These are phyloP conservation scores for Tilletia setariae DNA, from an alignment of 1,284 basidiomycete species.

Conservation along the genomic window DNA sequence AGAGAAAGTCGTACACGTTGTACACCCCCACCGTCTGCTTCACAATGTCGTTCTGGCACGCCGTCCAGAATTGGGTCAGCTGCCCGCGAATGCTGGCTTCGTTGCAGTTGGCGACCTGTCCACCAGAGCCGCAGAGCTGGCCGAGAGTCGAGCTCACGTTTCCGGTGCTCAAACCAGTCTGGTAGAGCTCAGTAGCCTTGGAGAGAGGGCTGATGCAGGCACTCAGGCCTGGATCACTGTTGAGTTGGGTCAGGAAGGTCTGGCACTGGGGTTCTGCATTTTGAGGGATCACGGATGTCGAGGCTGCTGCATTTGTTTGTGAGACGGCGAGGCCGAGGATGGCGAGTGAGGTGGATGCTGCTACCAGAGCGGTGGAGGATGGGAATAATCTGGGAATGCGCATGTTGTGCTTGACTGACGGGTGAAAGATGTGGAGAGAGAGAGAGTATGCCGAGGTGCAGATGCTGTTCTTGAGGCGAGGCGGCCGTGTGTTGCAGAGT, in stretches of 20 bases:
- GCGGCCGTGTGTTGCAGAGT: too few species aligned
- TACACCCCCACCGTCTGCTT: constrained; percentile 18
- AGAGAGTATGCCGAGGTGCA: too few species aligned
- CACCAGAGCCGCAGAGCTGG: background rate
- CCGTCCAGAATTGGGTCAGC: background rate
- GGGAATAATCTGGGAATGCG: too few species aligned
- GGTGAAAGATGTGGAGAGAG: too few species aligned
- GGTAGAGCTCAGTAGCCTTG: background rate
- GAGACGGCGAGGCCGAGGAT: too few species aligned
- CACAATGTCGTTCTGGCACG: constrained; percentile 3
- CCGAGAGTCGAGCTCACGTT: background rate
- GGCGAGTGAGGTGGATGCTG: too few species aligned
- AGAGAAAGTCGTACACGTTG: constrained; percentile 44
- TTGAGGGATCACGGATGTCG: background rate
- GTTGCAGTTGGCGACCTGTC: background rate
- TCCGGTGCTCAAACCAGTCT: background rate
- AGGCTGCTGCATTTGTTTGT: background rate
- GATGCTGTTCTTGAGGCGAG: too few species aligned
- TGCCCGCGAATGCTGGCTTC: background rate
- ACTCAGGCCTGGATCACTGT: background rate
- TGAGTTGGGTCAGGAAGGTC: background rate
- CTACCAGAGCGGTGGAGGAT: too few species aligned
- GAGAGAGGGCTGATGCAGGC: background rate
- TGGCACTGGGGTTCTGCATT: background rate
- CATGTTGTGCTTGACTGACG: too few species aligned